Evolutionary conservation across 192 early-diverging fungal genomes (phyloP), one percentile per base, ranked within the genome.

Genomic region (Coemansia reversa): DNA sequence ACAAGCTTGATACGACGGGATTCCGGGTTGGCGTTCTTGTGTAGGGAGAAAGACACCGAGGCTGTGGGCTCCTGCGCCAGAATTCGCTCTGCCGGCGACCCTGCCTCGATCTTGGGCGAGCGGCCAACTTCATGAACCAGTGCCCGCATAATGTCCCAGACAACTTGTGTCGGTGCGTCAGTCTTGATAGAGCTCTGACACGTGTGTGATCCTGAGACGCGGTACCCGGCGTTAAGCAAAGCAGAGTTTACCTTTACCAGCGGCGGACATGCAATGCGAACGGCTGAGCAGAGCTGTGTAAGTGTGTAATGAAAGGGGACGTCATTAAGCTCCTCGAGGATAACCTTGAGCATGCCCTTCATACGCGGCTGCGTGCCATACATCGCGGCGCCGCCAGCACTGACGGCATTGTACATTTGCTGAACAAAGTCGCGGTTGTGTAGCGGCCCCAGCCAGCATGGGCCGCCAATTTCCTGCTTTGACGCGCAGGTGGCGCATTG

Each of bases 331-430:
- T 90, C 91, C 79, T 97, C 94, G 3, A 83, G 81, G 35, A 91
- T 89, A 0, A 99, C 91, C 28, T 90, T 87, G 51, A 99, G 81
- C 96, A 99, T 98, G 42, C 98, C 98, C 69, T 88, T 62, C 91
- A 99, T 98, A 58, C 98, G 84, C 22, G 84, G 63, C 49, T 86
- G 76, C 0, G 98, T 99, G 50, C 88, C 88, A 77, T 91, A 99
- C 22, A 84, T 79, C 1, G 70, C 66, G 16, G 64, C 57, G 22
- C 67, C 82, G 0, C 85, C 67, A 3, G 68, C 76, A 60, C 87
- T 85, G 47, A 97, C 87, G 58, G 90, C 81, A 49, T 88, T 71
- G 67, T 81, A 81, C 91, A 98, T 93, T 58, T 86, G 78, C 45
- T 78, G 69, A 11, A 98, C 88, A 86, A 98, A 99, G 6, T 81